Evolutionary conservation across 192 early-diverging fungal genomes (phyloP).

Genomic region (Neocallimastix lanati): DNA sequence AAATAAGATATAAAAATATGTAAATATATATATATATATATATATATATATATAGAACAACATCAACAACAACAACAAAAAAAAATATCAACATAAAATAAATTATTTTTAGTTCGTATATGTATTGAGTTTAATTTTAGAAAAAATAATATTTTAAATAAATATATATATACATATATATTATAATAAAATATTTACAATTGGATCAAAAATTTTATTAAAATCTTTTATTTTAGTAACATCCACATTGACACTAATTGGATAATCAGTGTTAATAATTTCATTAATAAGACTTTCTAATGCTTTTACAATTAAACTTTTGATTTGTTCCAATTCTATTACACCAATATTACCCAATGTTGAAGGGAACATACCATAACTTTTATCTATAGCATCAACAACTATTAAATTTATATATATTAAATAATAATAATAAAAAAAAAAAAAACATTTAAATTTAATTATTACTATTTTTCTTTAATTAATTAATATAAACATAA

Average conservation of each 20-base stretch:
- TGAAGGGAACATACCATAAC: constrained; percentile 11
- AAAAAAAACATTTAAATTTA: too few species aligned
- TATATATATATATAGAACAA: too few species aligned
- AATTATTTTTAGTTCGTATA: too few species aligned
- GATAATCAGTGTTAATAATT: background rate
- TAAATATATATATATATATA: too few species aligned
- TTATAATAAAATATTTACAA: background rate
- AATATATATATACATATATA: too few species aligned
- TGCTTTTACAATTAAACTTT: background rate
- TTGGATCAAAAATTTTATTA: background rate
- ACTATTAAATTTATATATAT: background rate
- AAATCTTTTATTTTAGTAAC: background rate
- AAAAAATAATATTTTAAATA: too few species aligned
- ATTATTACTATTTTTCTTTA: too few species aligned
- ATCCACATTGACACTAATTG: background rate
- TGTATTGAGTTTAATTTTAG: too few species aligned
- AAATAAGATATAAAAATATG: background rate
- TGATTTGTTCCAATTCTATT: constrained; percentile 2
- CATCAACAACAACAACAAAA: too few species aligned
- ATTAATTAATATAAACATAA: too few species aligned
- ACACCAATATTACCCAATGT: constrained; percentile 11
- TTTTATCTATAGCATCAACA: constrained; percentile 8
- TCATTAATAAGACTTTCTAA: constrained; percentile 1
- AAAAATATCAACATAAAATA: too few species aligned
- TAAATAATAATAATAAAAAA: too few species aligned